Evolutionary conservation across 805 yeast species (phyloP), one percentile per base, ranked within the genome.

Genomic region (Vanderwaltozyma polyspora): DNA sequence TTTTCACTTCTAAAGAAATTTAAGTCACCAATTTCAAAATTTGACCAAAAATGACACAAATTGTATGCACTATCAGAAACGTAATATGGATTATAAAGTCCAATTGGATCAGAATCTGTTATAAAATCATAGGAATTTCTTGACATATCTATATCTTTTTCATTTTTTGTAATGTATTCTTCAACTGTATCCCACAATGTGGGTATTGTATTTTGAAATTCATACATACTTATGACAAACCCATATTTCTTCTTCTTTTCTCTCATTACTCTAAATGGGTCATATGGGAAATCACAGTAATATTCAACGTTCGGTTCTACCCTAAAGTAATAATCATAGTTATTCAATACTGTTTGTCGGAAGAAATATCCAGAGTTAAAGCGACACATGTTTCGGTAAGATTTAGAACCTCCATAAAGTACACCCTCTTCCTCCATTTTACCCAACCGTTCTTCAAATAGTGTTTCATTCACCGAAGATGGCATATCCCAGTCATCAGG

Each of bases 361-460:
- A 74, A 89, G 62, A 91, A 91, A 54, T 68, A 82, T 0, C 97
- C 96, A 2, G 94, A 79, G 53, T 91, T 91, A 63, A 80, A 89
- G 28, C 95, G 70, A 59, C 97, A 91, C 97, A 91, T 91, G 58
- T 89, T 89, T 53, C 96, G 72, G 50, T 81, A 81, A 1, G 84
- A 74, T 43, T 63, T 56, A 2, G 82, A 72, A 21, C 63, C 70
- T 2, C 86, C 89, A 51, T 81, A 81, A 1, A 79, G 57, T 6
- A 81, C 72, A 3, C 67, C 64, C 7, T 66, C 53, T 12, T 64
- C 62, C 10, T 49, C 58, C 63, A 70, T 60, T 2, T 67, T 52
- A 13, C 60, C 55, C 37, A 78, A 46, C 21, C 66, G 57, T 40
- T 66, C 64, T 18, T 70, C 64, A 52, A 74, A 72, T 26, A 47